A percentile compares a stretch with the other conserved stretches of the same genome.
These are phyloP conservation scores for Chamaenerion angustifolium DNA, from an alignment of 345 rosid genomes.

Conservation along the genomic window DNA sequence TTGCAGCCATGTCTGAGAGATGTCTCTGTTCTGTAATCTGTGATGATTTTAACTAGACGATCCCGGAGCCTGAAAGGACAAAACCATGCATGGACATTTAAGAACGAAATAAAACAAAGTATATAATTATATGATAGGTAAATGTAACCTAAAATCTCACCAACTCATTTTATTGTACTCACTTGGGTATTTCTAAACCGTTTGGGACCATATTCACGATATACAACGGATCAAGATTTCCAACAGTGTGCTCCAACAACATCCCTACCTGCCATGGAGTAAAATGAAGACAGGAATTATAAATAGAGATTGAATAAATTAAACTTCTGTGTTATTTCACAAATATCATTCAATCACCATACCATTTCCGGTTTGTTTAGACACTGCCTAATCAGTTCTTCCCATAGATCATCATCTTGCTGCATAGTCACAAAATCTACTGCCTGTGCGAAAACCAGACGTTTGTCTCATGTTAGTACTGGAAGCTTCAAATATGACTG, in stretches of 20 bases:
- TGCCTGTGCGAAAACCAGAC: conserved; percentile 48
- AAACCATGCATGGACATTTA: background rate
- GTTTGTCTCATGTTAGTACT: background rate
- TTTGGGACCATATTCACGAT: conserved; percentile 96
- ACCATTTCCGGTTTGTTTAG: conserved; percentile 98
- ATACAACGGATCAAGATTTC: conserved; percentile 92
- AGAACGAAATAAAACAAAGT: background rate
- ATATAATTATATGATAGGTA: background rate
- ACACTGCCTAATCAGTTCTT: conserved; percentile 93
- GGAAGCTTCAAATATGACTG: too few relatives aligned
- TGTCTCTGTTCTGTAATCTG: conserved; percentile 97
- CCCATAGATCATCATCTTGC: conserved; percentile 99
- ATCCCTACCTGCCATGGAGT: conserved; percentile 56
- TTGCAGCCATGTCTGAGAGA: conserved; percentile 97
- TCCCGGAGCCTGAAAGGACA: conserved; percentile 67
- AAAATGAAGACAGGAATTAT: too few relatives aligned
- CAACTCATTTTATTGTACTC: conserved; percentile 16
- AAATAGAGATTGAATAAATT: conserved; percentile 12
- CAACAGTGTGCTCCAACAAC: conserved; percentile 95
- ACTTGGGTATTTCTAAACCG: conserved; percentile 98
- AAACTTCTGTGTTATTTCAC: background rate
- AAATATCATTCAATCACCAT: conserved; percentile 7
- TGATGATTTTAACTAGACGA: conserved; percentile 78
- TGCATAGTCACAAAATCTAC: conserved; percentile 95
- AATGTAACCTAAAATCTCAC: background rate